These are phyloP conservation scores for Alisma plantagoaquatica DNA, from an alignment of 106 monocot genomes.

Conservation along the genomic window DNA sequence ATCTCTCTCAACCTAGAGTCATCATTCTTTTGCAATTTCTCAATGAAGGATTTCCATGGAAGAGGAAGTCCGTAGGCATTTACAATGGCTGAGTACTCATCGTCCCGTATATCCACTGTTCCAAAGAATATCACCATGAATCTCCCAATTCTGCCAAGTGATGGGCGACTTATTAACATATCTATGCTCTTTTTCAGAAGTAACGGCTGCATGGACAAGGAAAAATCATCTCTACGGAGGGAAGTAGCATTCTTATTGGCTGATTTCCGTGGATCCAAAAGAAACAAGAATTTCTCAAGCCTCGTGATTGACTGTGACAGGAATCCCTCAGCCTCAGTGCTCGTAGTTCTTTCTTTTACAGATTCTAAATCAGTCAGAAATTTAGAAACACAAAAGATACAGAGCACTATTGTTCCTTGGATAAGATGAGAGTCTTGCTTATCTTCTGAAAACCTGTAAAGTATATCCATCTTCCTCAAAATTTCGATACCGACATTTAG, in stretches of 20 bases:
- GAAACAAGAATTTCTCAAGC: conserved; percentile 23
- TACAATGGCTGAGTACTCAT: background rate
- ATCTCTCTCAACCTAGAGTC: background rate
- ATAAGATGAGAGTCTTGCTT: background rate
- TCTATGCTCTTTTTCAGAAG: conserved; percentile 7
- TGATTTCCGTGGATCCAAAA: conserved; percentile 11
- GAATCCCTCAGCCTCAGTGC: background rate
- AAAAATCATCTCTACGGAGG: conserved; percentile 11
- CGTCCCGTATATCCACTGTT: conserved; percentile 10
- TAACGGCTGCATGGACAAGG: conserved; percentile 5
- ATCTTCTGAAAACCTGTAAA: conserved; percentile 1
- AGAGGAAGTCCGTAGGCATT: background rate
- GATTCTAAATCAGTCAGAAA: conserved; percentile 17
- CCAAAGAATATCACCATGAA: conserved; percentile 24
- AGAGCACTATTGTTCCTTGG: conserved; percentile 4
- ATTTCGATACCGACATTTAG: conserved; percentile 22
- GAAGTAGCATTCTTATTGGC: background rate
- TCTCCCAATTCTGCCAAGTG: conserved; percentile 31
- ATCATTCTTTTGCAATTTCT: background rate
- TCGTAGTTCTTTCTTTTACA: background rate
- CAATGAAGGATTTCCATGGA: conserved; percentile 20
- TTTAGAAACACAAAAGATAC: conserved; percentile 24
- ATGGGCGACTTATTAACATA: background rate
- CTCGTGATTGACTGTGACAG: background rate
- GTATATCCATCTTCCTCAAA: conserved; percentile 11